Conservation (phyloP, 108 stramenopile genomes). For the Asterionellopsis glacialis region DNA sequence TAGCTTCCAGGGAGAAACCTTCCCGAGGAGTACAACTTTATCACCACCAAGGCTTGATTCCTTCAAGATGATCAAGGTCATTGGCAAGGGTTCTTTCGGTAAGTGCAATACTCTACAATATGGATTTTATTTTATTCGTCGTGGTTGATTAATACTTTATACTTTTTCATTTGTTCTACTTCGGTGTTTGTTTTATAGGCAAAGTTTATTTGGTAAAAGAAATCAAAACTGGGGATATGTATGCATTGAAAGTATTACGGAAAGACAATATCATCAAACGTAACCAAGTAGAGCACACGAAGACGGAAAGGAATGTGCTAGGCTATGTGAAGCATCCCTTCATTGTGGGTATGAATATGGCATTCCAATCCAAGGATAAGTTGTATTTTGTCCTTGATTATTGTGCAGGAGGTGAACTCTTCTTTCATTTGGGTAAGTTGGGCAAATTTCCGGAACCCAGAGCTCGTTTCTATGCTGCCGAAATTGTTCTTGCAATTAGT, state of each 20-base stretch:
- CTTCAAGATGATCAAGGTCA: slow-evolving; percentile 85
- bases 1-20: slow-evolving; percentile 36
- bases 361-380: slow-evolving; percentile 96
- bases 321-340: slow-evolving; percentile 97
- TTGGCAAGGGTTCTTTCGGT: slow-evolving; percentile 95
- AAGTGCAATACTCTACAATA: slow-evolving; percentile 25
- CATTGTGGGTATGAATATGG: slow-evolving; percentile 98
- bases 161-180: background rate
- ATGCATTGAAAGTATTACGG: slow-evolving; percentile 91
- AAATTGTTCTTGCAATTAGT: slow-evolving; percentile 92
- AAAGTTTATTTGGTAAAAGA: slow-evolving; percentile 89
- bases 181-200: slow-evolving; percentile 30
- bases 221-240: slow-evolving; percentile 71
- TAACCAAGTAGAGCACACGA: slow-evolving; percentile 98
- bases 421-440: slow-evolving; percentile 93
- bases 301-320: slow-evolving; percentile 93
- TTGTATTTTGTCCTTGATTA: slow-evolving; percentile 98
- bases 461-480: slow-evolving; percentile 95
- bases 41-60: slow-evolving; percentile 79
- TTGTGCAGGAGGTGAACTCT: slow-evolving; percentile 97
- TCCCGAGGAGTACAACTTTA: slow-evolving; percentile 48
- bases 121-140: background rate
- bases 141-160: too few relatives aligned
- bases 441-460: slow-evolving; percentile 90
- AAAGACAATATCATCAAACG: slow-evolving; percentile 97